Conservation (phyloP, 108 stramenopile species). For the Skeletonema menzelii region DNA sequence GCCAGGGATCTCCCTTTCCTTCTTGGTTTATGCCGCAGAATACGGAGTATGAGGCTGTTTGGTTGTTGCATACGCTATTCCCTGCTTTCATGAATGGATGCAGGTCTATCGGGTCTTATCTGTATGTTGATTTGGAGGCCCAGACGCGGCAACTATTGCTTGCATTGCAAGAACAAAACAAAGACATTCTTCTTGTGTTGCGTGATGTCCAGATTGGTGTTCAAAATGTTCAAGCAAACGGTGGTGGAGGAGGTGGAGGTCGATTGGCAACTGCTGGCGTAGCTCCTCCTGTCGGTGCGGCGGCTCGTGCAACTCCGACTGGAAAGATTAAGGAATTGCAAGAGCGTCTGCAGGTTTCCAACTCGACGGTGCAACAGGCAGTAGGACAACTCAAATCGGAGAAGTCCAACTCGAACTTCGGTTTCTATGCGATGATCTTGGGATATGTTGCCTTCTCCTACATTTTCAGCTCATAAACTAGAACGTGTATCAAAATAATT, state of each 20-base stretch:
- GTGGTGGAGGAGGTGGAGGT: conserved; percentile 47
- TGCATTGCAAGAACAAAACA: conserved; percentile 92
- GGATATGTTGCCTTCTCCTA: conserved; percentile 90
- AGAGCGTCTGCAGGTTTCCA: conserved; percentile 73
- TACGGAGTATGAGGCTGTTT: conserved; percentile 91
- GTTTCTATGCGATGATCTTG: conserved; percentile 91
- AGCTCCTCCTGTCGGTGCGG: conserved; percentile 42
- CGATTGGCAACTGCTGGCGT: conserved; percentile 46
- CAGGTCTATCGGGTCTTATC: conserved; percentile 88
- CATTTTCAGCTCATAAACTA: conserved; percentile 58
- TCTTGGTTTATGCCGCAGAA: conserved; percentile 87
- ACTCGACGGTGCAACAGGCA: conserved; percentile 82
- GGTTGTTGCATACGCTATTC: conserved; percentile 92
- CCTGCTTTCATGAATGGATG: conserved; percentile 99
- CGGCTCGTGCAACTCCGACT: conserved; percentile 73
- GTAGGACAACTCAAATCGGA: conserved; percentile 71
- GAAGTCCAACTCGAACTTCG: conserved; percentile 67
- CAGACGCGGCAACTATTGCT: conserved; percentile 85
- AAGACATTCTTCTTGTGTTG: conserved; percentile 92
- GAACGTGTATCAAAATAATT: neutral
- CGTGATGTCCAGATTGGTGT: conserved; percentile 93
- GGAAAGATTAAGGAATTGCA: conserved; percentile 89
- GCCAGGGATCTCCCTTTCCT: conserved; percentile 83
- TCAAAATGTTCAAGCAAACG: conserved; percentile 70
- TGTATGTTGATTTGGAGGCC: conserved; percentile 94